Evolutionary conservation across 2,329 filamentous ascomycete species (phyloP).

Genomic region (Fusarium torulosum): DNA sequence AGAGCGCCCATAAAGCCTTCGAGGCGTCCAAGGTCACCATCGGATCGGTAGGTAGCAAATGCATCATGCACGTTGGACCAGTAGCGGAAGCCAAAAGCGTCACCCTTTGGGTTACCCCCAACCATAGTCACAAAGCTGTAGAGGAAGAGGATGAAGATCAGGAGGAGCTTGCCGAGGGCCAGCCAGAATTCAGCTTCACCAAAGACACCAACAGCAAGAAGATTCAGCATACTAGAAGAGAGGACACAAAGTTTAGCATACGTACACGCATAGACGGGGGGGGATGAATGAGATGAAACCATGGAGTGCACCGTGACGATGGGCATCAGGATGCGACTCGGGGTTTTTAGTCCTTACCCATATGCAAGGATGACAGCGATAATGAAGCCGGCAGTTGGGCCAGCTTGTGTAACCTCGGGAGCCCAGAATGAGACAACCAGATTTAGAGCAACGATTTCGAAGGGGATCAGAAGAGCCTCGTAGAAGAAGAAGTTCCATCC

Average conservation of each 20-base stretch:
- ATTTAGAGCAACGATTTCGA: constrained; percentile 51
- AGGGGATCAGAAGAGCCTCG: constrained; percentile 51
- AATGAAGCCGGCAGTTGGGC: constrained; percentile 50
- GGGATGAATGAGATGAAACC: constrained; percentile 10
- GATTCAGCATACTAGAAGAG: constrained; percentile 55
- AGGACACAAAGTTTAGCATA: constrained; percentile 37
- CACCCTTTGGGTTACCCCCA: constrained; percentile 34
- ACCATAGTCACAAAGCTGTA: constrained; percentile 44
- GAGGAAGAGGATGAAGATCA: constrained; percentile 42
- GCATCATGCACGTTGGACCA: constrained; percentile 34
- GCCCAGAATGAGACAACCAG: constrained; percentile 51
- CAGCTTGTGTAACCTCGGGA: constrained; percentile 29
- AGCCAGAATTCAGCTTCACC: constrained; percentile 45
- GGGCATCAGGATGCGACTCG: constrained; percentile 34
- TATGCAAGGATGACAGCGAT: constrained; percentile 39
- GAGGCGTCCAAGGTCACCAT: constrained; percentile 34
- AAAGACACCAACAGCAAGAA: constrained; percentile 42
- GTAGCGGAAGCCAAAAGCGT: constrained; percentile 40
- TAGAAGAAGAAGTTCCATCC: constrained; percentile 54
- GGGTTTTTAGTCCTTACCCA: constrained; percentile 35
- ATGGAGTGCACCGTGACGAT: constrained; percentile 38
- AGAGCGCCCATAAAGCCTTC: constrained; percentile 39
- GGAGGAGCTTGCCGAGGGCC: constrained; percentile 35
- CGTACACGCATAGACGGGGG: constrained; percentile 18
- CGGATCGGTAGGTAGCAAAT: constrained; percentile 25